These are phyloP conservation scores for Sambucus nigra DNA, from an alignment of 129 eudicot species.

Conservation along the genomic window DNA sequence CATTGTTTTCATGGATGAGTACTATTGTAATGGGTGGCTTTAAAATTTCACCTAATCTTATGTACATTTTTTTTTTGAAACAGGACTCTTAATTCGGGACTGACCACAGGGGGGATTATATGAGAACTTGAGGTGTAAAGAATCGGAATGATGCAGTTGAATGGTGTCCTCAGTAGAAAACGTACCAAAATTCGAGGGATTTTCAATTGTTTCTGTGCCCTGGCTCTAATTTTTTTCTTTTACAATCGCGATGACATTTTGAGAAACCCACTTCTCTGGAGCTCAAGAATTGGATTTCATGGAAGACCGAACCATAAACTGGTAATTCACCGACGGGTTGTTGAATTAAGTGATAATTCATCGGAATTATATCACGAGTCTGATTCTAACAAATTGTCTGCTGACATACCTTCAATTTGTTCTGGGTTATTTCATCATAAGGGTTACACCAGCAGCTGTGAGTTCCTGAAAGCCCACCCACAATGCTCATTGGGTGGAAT, in stretches of 20 bases:
- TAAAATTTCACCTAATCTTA: no score
- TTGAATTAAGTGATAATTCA: conserved; percentile 37
- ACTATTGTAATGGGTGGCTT: no score
- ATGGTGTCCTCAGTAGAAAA: conserved; percentile 6
- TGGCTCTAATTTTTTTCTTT: conserved; percentile 42
- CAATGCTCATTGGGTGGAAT: conserved; percentile 63
- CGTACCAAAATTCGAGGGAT: conserved; percentile 32
- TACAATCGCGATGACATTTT: conserved; percentile 29
- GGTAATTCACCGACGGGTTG: no score
- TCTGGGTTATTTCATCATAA: conserved; percentile 39
- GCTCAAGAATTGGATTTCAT: conserved; percentile 28
- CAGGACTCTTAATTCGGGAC: no score
- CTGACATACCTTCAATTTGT: conserved; percentile 25
- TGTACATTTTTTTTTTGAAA: no score
- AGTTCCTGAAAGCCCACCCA: conserved; percentile 57
- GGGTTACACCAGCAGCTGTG: conserved; percentile 56
- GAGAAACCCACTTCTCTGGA: no score
- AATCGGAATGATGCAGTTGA: conserved; percentile 28
- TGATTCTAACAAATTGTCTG: conserved; percentile 12
- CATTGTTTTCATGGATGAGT: no score
- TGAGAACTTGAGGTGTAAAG: no score
- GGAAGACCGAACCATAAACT: no score
- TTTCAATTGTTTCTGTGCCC: conserved; percentile 35
- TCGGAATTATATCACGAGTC: conserved; percentile 9
- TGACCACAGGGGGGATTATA: no score